Evolutionary conservation across 345 rosid species (phyloP).

Genomic region (Cochlearia excelsa): DNA sequence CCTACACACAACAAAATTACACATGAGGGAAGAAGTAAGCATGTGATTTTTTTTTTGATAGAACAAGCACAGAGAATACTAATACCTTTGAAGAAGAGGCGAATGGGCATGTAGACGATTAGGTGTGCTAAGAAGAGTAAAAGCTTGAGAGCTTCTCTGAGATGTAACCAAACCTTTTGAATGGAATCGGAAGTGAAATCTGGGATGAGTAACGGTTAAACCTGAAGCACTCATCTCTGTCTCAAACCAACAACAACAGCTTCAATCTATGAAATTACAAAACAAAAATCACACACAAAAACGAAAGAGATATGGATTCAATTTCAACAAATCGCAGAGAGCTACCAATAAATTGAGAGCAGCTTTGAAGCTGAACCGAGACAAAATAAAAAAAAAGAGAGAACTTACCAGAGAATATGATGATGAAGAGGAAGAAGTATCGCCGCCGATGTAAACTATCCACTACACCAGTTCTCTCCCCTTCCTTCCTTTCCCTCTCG

Average conservation of each 20-base stretch:
- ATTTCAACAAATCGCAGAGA: constrained; percentile 1
- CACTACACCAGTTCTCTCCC: not conserved
- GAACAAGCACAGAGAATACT: not conserved
- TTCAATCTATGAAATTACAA: no score
- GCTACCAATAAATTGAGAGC: not conserved
- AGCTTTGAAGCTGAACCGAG: constrained; percentile 3
- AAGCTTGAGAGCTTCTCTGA: constrained; percentile 37
- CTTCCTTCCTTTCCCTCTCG: constrained; percentile 6
- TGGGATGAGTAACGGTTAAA: constrained; percentile 51
- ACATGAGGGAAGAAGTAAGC: constrained; percentile 2
- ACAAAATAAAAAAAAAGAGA: not conserved
- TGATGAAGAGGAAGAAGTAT: constrained; percentile 18
- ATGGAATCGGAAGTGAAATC: constrained; percentile 46
- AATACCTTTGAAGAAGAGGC: constrained; percentile 49
- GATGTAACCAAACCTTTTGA: constrained; percentile 28
- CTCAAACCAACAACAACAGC: constrained; percentile 9
- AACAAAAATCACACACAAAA: not conserved
- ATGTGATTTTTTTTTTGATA: constrained; percentile 3
- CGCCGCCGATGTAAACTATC: constrained; percentile 17
- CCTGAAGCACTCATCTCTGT: constrained; percentile 64
- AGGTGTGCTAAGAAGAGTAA: constrained; percentile 29
- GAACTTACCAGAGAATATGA: constrained; percentile 22
- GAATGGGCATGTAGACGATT: constrained; percentile 27
- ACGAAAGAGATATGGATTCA: not conserved
- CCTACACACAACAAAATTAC: constrained; percentile 26